Evolutionary conservation across 108 stramenopile species (phyloP).

Genomic region (Discostella pseudostelligera): DNA sequence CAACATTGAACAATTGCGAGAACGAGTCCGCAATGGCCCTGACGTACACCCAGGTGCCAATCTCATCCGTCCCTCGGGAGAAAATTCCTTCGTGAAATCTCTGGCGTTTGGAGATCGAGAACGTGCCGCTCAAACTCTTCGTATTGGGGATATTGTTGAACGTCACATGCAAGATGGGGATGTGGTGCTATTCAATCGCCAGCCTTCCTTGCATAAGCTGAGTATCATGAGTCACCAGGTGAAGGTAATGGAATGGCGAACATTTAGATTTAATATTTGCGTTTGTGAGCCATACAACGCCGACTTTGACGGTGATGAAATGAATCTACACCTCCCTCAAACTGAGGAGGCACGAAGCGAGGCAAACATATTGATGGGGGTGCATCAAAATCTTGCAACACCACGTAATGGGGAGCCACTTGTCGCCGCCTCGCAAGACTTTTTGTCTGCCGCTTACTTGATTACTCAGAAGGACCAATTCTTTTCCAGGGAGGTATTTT

Average conservation of each 20-base stretch:
- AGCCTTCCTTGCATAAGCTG: constrained; percentile 97
- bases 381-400: constrained; percentile 93
- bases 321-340: constrained; percentile 99
- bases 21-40: constrained; percentile 90
- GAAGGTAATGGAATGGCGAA: constrained; percentile 93
- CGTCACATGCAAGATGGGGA: constrained; percentile 98
- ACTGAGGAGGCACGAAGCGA: constrained; percentile 99
- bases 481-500: constrained; percentile 88
- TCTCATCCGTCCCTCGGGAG: constrained; percentile 68
- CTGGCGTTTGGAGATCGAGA: constrained; percentile 91
- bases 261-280: constrained; percentile 99
- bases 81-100: constrained; percentile 76
- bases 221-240: constrained; percentile 97
- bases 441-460: constrained; percentile 93
- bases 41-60: constrained; percentile 97
- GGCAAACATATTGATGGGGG: constrained; percentile 92
- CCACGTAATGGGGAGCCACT: constrained; percentile 98
- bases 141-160: constrained; percentile 96
- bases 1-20: constrained; percentile 91
- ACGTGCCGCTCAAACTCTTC: constrained; percentile 73
- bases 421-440: constrained; percentile 96
- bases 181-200: constrained; percentile 98
- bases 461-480: constrained; percentile 95
- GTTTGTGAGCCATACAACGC: constrained; percentile 99
- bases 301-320: constrained; percentile 99